Evolutionary conservation across 2,329 filamentous ascomycete genomes (phyloP).

Genomic region (Colletotrichum tabaci): DNA sequence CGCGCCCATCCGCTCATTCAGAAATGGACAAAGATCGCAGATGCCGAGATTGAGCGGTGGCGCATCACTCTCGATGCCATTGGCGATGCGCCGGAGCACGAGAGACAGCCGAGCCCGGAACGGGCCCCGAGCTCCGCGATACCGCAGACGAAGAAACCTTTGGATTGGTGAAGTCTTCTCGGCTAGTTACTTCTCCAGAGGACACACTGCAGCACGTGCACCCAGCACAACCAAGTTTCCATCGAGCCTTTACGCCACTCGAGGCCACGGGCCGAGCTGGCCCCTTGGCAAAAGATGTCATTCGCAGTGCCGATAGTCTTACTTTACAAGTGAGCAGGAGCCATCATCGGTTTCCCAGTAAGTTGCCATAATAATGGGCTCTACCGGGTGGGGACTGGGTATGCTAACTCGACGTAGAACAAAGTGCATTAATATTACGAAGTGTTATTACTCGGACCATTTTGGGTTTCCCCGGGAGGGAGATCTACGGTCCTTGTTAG

Average conservation of each 20-base stretch:
- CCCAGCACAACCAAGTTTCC: neutral
- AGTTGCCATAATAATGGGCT: slow-evolving; percentile 18
- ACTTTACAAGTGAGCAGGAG: slow-evolving; percentile 4
- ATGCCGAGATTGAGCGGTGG: slow-evolving; percentile 53
- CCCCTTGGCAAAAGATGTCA: neutral
- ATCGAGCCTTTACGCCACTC: slow-evolving; percentile 8
- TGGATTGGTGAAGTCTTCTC: slow-evolving; percentile 55
- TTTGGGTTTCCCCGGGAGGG: slow-evolving; percentile 13
- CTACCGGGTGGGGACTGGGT: slow-evolving; percentile 9
- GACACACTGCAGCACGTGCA: slow-evolving; percentile 15
- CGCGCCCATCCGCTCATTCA: slow-evolving; percentile 76
- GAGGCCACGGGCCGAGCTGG: slow-evolving; percentile 19
- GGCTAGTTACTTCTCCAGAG: neutral
- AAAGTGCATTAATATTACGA: slow-evolving; percentile 29
- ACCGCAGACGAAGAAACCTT: slow-evolving; percentile 49
- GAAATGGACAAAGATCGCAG: slow-evolving; percentile 68
- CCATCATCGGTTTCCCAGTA: slow-evolving; percentile 27
- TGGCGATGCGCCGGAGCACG: slow-evolving; percentile 51
- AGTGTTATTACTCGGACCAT: slow-evolving; percentile 15
- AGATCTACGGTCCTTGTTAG: slow-evolving; percentile 21
- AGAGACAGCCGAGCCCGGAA: slow-evolving; percentile 47
- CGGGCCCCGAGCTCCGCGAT: slow-evolving; percentile 45
- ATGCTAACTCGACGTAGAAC: slow-evolving; percentile 29
- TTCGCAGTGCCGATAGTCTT: neutral
- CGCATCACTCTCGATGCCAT: slow-evolving; percentile 51